Base-by-base conservation (phyloP, 768 basidiomycete genomes). In the Udeniomyces megalosporus region DNA sequence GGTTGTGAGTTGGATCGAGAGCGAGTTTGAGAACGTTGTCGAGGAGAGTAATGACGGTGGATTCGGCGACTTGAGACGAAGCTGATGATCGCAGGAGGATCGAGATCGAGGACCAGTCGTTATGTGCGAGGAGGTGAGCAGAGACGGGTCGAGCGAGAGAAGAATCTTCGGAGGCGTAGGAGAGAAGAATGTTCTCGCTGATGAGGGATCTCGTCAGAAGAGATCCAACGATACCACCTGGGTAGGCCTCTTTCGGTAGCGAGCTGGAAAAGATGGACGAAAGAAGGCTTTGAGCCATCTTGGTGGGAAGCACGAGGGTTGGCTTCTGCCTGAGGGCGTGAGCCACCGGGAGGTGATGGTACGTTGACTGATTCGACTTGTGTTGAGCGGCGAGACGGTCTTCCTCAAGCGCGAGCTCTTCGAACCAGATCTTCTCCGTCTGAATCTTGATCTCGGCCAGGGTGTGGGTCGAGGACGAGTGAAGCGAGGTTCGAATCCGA, bases 381-480 rank as follows among this genome's bases (percentile, higher is more conserved):
- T 52, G 50, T 12, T 31, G 11, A 17, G n/a, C 17, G 6, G 26
- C 47, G 17, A 60, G 24, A 5, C 58, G 48, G 6, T 45, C 24
- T 42, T 60, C 58, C 49, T 60, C 58, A 10, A 35, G 48, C 8
- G 58, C 11, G 26, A 38, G 20, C 26, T 49, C 58, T 49, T 60
- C 58, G 3, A 49, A 12, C 58, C 58, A 60, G 34, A 60, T 44
- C 35, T 50, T 60, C 17, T 60, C 58, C 26, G 47, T 20, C 20
- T 35, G 48, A 22, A n/a, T 46, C 38, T 38, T 42, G n/a, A 34
- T 60, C 58, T 46, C 58, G 48, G 28, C 58, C 22, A 49, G 48
- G 0, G 42, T 29, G n/a, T 42, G 32, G 44, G 49, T 35, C 15
- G 58, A 35, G 26, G 47, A 7, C 47, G 46, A 29, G 15, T 32